Evolutionary conservation across 1,284 basidiomycete genomes (phyloP).

Genomic region (Ganoderma leucocontextum): DNA sequence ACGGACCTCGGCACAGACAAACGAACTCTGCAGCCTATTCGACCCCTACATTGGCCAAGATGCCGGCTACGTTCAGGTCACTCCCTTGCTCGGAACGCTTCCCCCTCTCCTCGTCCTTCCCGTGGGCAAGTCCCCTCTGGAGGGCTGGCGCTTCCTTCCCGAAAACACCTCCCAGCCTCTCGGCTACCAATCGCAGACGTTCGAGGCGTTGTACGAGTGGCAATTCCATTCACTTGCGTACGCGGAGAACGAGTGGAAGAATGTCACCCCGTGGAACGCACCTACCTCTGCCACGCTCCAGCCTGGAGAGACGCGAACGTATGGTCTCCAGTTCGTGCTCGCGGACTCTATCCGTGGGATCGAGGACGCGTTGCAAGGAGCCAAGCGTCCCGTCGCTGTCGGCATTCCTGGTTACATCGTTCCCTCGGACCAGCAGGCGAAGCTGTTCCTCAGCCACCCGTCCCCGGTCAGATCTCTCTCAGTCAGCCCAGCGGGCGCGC

Average conservation of each 20-base stretch:
- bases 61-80: slow-evolving; percentile 61
- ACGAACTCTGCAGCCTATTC: slow-evolving; percentile 61
- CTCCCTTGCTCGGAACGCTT: slow-evolving; percentile 62
- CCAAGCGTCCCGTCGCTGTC: slow-evolving; percentile 57
- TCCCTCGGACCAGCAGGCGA: slow-evolving; percentile 56
- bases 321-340: slow-evolving; percentile 60
- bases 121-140: slow-evolving; percentile 57
- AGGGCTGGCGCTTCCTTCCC: slow-evolving; percentile 66
- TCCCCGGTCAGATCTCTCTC: slow-evolving; percentile 52
- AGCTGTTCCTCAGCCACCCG: slow-evolving; percentile 59
- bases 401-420: slow-evolving; percentile 65
- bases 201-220: slow-evolving; percentile 68
- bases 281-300: slow-evolving; percentile 59
- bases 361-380: slow-evolving; percentile 52
- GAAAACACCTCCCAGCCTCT: slow-evolving; percentile 55
- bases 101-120: slow-evolving; percentile 61
- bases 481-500: slow-evolving; percentile 56
- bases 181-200: slow-evolving; percentile 67
- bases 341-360: slow-evolving; percentile 60
- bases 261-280: slow-evolving; percentile 63
- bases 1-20: slow-evolving; percentile 59
- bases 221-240: slow-evolving; percentile 67
- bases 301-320: slow-evolving; percentile 58
- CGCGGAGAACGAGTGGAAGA: slow-evolving; percentile 63
- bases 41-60: slow-evolving; percentile 68